A percentile compares a stretch with the other conserved stretches of the same genome.
Evolutionary conservation across 2,329 filamentous ascomycete species (phyloP).

Genomic region (Bipolaris cookei): DNA sequence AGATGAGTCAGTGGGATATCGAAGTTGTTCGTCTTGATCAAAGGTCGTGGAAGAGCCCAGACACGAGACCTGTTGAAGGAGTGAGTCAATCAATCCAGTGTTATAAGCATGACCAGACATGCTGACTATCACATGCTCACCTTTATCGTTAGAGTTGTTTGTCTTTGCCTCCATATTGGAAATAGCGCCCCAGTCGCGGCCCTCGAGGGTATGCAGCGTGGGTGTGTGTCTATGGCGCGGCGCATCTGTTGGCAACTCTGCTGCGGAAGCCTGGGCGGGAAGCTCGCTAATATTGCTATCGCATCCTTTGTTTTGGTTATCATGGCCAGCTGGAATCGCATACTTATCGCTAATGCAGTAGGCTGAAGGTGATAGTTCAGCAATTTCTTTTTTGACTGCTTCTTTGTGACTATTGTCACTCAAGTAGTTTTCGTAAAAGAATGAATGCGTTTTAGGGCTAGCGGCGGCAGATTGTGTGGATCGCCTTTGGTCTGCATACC

Average conservation of each 20-base stretch:
- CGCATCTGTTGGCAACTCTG: neutral
- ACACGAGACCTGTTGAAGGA: slow-evolving; percentile 8
- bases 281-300: neutral
- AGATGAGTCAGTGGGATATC: neutral
- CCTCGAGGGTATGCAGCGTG: slow-evolving; percentile 9
- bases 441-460: neutral
- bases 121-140: neutral
- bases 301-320: neutral
- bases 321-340: neutral
- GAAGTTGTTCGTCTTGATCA: slow-evolving; percentile 8
- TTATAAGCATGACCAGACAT: neutral
- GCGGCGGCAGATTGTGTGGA: too few relatives aligned
- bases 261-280: neutral
- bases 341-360: neutral
- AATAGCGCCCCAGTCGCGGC: neutral
- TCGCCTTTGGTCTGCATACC: too few relatives aligned
- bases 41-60: neutral
- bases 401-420: too few relatives aligned
- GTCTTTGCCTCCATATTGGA: neutral
- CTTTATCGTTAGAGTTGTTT: neutral
- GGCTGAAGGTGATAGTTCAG: neutral
- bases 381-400: neutral
- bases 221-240: slow-evolving; percentile 1
- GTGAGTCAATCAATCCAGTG: slow-evolving; percentile 6
- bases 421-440: neutral